Evolutionary conservation across 2,329 filamentous ascomycete genomes (phyloP), one percentile per base, ranked within the genome.

Genomic region (Trichoderma citrinoviride): DNA sequence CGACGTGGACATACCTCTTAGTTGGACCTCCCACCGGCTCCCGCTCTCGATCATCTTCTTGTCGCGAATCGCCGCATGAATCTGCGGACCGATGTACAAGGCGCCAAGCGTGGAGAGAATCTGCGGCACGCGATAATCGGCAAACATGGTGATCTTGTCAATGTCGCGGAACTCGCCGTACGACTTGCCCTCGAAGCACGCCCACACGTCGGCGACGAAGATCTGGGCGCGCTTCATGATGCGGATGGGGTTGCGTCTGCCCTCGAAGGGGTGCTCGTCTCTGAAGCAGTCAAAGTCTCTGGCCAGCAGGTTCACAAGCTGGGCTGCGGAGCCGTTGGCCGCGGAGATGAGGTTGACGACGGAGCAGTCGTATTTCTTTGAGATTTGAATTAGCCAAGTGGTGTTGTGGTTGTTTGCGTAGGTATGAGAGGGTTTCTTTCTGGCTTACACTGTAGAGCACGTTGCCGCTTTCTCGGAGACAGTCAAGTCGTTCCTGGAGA

Each of bases 131-230:
- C 95, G 90, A 75, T 99, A 99, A 79, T 99, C 95, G 73, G 95
- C 93, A 80, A 99, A 99, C 89, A 98, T 98, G 67, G 95, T 99
- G 72, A 99, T 90, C 75, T 93, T 92, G 78, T 95, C 90, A 71
- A 99, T 97, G 74, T 99, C 95, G 65, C 87, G 75, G 76, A 99
- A 99, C 29, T 84, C 81, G 37, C 95, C 96, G 72, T 89, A 93
- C 27, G 85, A 83, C 69, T 89, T 82, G 52, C 92, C 93, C 61
- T 94, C 87, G 75, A 98, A 98, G 68, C 93, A 96, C 5, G 95
- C 96, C 96, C 96, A 99, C 1, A 98, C 76, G 76, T 99, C 95
- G 23, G 96, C 96, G 2, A 96, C 93, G 21, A 98, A 85, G 66
- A 99, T 99, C 77, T 99, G 95, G 1, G 95, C 93, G 12, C 96